Conservation (phyloP, 495 filamentous ascomycete genomes). For the Hypomontagnella monticulosa region DNA sequence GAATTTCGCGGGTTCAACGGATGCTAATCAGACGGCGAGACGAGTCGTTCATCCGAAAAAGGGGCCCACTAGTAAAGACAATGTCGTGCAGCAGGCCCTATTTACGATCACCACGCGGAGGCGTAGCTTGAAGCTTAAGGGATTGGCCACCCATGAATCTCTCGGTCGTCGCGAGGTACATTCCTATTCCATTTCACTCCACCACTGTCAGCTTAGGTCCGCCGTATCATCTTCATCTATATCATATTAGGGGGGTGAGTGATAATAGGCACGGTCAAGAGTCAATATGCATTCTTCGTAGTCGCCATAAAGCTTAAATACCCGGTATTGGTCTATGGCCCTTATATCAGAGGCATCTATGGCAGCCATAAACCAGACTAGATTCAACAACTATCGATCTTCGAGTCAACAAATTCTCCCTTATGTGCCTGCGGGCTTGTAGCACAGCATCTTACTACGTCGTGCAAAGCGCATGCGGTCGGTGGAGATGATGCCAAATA, state of each 20-base stretch:
- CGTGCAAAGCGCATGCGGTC: slow-evolving; percentile 32
- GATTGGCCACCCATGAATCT: slow-evolving; percentile 21
- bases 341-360: slow-evolving; percentile 21
- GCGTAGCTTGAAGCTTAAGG: slow-evolving; percentile 30
- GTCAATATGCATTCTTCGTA: slow-evolving; percentile 11
- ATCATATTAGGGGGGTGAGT: slow-evolving; percentile 19
- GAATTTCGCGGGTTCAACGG: slow-evolving; percentile 8
- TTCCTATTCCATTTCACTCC: slow-evolving; percentile 17
- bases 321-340: slow-evolving; percentile 8
- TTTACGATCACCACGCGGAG: slow-evolving; percentile 33
- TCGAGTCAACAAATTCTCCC: slow-evolving; percentile 16
- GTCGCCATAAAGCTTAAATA: not conserved
- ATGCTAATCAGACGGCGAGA: slow-evolving; percentile 19
- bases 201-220: slow-evolving; percentile 5
- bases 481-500: slow-evolving; percentile 33
- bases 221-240: slow-evolving; percentile 4
- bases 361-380: slow-evolving; percentile 17
- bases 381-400: slow-evolving; percentile 25
- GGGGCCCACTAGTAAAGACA: slow-evolving; percentile 25
- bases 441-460: slow-evolving; percentile 43
- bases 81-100: slow-evolving; percentile 38
- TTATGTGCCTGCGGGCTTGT: slow-evolving; percentile 37
- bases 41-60: slow-evolving; percentile 34
- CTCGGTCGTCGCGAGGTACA: slow-evolving; percentile 24
- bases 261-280: slow-evolving; percentile 16